Percentiles rank a stretch among this genome's conserved stretches.
These are phyloP conservation scores for Vigna angularis DNA, from an alignment of 306 rosid genomes.

Conservation along the genomic window DNA sequence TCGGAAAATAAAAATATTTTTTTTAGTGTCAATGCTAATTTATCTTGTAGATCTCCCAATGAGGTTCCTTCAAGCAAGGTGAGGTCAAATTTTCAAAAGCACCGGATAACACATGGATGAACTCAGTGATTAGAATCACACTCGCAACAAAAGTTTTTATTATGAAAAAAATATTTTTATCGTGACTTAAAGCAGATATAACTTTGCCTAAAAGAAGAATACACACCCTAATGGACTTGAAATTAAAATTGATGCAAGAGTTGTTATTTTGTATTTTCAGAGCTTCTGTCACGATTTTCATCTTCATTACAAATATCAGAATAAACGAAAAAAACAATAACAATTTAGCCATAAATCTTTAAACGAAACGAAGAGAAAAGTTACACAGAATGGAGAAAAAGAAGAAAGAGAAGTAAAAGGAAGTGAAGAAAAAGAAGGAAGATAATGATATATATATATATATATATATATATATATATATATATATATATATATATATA, in stretches of 20 bases:
- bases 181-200: slow-evolving; percentile 65
- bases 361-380: too few species aligned
- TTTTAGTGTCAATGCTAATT: too few species aligned
- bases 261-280: slow-evolving; percentile 55
- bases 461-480: too few species aligned
- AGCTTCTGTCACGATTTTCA: slow-evolving; percentile 43
- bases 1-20: too few species aligned
- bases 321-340: too few species aligned
- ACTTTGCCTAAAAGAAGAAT: slow-evolving; percentile 69
- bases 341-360: too few species aligned
- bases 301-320: neutral
- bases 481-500: too few species aligned
- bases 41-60: too few species aligned
- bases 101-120: slow-evolving; percentile 81
- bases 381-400: too few species aligned
- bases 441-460: too few species aligned
- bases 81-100: slow-evolving; percentile 61
- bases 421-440: too few species aligned
- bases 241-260: slow-evolving; percentile 57
- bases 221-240: slow-evolving; percentile 67
- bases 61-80: slow-evolving; percentile 54
- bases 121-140: slow-evolving; percentile 75
- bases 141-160: slow-evolving; percentile 87
- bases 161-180: slow-evolving; percentile 60
- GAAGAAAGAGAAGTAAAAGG: too few species aligned